Percentiles rank a stretch among this genome's conserved stretches.
These are phyloP conservation scores for Amanita brunnescens DNA, from an alignment of 768 basidiomycete genomes.

Conservation along the genomic window DNA sequence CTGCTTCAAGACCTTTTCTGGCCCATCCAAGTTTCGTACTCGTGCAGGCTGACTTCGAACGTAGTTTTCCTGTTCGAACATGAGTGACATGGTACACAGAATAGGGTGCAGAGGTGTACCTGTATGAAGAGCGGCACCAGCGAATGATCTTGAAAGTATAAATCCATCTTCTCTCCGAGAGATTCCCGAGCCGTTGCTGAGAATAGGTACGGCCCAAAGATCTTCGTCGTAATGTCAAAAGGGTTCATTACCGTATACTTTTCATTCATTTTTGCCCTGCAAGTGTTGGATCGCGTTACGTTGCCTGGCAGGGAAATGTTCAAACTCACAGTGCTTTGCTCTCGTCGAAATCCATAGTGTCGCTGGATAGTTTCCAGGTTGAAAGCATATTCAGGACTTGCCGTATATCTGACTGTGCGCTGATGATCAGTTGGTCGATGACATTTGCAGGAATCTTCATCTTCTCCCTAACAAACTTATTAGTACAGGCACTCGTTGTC, in stretches of 20 bases:
- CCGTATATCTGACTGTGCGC: slow-evolving; percentile 92
- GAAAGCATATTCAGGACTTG: slow-evolving; percentile 98
- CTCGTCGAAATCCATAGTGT: slow-evolving; percentile 84
- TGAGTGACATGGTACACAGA: neutral
- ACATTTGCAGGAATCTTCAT: slow-evolving; percentile 89
- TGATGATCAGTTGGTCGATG: slow-evolving; percentile 81
- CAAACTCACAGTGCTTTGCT: slow-evolving; percentile 76
- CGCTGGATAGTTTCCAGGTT: slow-evolving; percentile 85
- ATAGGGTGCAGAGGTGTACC: slow-evolving; percentile 27
- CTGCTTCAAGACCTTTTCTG: slow-evolving; percentile 58
- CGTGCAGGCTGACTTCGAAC: slow-evolving; percentile 71
- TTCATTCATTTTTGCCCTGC: slow-evolving; percentile 81
- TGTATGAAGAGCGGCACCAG: slow-evolving; percentile 95
- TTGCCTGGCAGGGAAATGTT: too few species aligned
- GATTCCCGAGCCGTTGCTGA: slow-evolving; percentile 73
- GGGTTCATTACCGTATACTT: slow-evolving; percentile 88
- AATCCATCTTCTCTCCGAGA: slow-evolving; percentile 85
- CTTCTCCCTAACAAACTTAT: slow-evolving; percentile 56
- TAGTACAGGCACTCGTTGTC: neutral
- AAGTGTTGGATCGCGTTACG: neutral
- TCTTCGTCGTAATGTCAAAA: slow-evolving; percentile 83
- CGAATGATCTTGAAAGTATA: slow-evolving; percentile 94
- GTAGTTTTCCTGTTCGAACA: slow-evolving; percentile 80
- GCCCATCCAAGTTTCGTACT: slow-evolving; percentile 48
- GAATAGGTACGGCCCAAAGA: slow-evolving; percentile 89